Conservation (phyloP, 441 rosid species). For the Biscutella laevigata region DNA sequence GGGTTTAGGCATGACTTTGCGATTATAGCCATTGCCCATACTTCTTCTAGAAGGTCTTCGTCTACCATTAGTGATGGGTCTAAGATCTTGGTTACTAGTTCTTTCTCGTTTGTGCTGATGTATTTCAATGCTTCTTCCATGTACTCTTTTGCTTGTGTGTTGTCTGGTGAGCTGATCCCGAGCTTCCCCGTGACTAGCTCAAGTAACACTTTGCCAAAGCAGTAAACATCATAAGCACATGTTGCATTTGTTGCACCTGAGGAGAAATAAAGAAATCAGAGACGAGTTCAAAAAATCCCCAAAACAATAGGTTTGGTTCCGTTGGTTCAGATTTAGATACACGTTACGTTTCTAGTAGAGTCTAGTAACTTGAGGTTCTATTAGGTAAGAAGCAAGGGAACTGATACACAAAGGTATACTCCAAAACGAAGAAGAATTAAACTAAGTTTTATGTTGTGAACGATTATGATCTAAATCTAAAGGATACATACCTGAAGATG, state of each 20-base stretch:
- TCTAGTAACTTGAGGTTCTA: not conserved
- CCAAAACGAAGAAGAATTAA: not conserved
- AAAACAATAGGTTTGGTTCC: not conserved
- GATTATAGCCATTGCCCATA: slow-evolving; percentile 96
- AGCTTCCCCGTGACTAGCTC: slow-evolving; percentile 94
- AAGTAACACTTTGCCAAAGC: slow-evolving; percentile 92
- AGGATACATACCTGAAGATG: slow-evolving; percentile 51
- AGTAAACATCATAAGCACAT: slow-evolving; percentile 79
- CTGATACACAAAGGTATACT: not conserved
- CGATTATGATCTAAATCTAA: no score
- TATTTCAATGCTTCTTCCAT: slow-evolving; percentile 61
- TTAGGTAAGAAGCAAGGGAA: not conserved
- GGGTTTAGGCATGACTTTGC: slow-evolving; percentile 93
- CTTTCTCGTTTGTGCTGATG: slow-evolving; percentile 76
- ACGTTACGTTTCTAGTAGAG: not conserved
- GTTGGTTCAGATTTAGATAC: not conserved
- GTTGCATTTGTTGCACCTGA: slow-evolving; percentile 50
- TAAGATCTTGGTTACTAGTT: slow-evolving; percentile 71
- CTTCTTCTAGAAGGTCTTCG: slow-evolving; percentile 92
- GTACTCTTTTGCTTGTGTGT: slow-evolving; percentile 49
- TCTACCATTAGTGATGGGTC: slow-evolving; percentile 86
- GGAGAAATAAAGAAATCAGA: slow-evolving; percentile 1
- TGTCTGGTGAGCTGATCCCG: slow-evolving; percentile 60
- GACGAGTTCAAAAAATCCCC: not conserved
- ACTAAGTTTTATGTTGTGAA: not conserved